phyloP scores from a whole-genome alignment of 2,329 filamentous ascomycete genomes.

The Coniochaeta prunicola region DNA sequence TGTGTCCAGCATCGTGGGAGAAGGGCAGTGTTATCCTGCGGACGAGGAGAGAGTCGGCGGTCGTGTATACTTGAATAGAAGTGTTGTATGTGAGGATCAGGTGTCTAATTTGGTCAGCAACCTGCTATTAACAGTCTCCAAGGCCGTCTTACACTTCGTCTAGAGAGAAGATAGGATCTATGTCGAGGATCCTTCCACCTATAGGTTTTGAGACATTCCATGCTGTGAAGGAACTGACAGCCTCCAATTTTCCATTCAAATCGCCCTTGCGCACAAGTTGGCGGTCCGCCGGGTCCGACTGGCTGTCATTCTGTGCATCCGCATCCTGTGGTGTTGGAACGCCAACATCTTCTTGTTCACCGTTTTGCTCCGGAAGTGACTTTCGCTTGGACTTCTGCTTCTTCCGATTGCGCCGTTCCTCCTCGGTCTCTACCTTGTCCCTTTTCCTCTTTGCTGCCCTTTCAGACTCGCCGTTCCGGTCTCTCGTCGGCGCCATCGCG shows the following conservation, averaged over 20 bases:
- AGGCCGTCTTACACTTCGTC: constrained; percentile 50
- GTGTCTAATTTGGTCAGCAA: constrained; percentile 43
- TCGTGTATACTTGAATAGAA: constrained; percentile 74
- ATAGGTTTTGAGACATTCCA: constrained; percentile 59
- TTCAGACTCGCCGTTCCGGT: neutral
- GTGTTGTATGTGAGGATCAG: constrained; percentile 69
- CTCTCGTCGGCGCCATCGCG: constrained; percentile 9
- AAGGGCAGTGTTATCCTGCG: constrained; percentile 51
- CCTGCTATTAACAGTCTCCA: neutral
- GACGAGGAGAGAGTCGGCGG: constrained; percentile 71
- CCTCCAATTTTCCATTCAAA: neutral
- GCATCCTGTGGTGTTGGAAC: neutral
- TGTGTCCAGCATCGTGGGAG: constrained; percentile 16
- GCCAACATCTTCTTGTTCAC: neutral
- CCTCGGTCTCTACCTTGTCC: constrained; percentile 9
- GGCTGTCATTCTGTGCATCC: neutral
- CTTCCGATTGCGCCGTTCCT: constrained; percentile 8
- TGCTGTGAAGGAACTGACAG: constrained; percentile 8
- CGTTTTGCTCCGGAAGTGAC: neutral
- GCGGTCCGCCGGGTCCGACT: too few species aligned
- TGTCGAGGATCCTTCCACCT: constrained; percentile 57
- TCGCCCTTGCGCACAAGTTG: neutral
- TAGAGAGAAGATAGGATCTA: constrained; percentile 54
- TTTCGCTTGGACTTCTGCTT: constrained; percentile 10
- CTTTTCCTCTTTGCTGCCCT: constrained; percentile 11